Conservation (phyloP, 2,329 filamentous ascomycete species). For the Chlorencoelia australis region DNA sequence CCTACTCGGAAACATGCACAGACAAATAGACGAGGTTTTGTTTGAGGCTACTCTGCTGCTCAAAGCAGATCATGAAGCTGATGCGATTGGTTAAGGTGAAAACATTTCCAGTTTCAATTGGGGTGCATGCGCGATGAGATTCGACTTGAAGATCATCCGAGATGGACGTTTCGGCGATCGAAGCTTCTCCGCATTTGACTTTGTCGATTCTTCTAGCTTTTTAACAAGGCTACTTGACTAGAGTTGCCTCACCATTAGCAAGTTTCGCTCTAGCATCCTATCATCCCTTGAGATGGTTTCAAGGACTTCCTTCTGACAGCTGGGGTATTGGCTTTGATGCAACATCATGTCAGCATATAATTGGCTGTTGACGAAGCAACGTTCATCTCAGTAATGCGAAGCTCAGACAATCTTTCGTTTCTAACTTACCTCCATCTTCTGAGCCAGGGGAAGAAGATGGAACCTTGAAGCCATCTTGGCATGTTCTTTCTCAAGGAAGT, state of each 20-base stretch:
- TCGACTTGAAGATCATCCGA: background rate
- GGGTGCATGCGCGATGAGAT: too few species aligned
- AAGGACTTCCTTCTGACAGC: too few species aligned
- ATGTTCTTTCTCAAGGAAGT: too few species aligned
- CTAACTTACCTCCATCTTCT: background rate
- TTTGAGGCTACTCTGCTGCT: slow-evolving; percentile 9
- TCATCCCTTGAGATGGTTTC: too few species aligned
- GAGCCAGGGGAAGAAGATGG: slow-evolving; percentile 1
- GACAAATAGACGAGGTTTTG: slow-evolving; percentile 4
- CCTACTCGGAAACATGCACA: slow-evolving; percentile 8
- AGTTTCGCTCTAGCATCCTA: too few species aligned
- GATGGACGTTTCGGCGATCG: background rate
- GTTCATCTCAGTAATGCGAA: background rate
- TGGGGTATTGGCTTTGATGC: too few species aligned
- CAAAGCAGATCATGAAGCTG: background rate
- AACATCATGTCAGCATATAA: too few species aligned
- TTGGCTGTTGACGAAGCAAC: too few species aligned
- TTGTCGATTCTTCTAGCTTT: too few species aligned
- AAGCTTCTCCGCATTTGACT: slow-evolving; percentile 2
- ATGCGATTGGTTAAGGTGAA: slow-evolving; percentile 3
- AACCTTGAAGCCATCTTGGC: slow-evolving; percentile 11
- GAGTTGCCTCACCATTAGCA: too few species aligned
- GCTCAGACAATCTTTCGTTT: slow-evolving; percentile 2
- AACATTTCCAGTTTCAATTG: slow-evolving; percentile 5
- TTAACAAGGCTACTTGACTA: too few species aligned